Base-by-base conservation (phyloP, 768 basidiomycete species). In the Rhodotorula diobovata region DNA sequence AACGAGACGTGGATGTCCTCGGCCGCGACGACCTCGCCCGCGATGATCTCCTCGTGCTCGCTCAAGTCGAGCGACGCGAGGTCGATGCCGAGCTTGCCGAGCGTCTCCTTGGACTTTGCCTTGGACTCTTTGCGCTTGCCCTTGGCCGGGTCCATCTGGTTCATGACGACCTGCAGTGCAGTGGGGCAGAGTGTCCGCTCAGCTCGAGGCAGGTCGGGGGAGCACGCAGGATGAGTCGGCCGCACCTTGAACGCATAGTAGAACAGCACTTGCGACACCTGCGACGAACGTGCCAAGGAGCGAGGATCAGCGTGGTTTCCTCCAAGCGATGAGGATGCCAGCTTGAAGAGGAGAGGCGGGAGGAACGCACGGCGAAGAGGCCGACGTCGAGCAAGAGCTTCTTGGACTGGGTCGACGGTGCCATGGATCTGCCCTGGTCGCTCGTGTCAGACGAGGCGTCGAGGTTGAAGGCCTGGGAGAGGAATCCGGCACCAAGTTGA, bases 21-120 rank as follows among this genome's bases (percentile, higher is more conserved):
- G 6, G 92, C 91, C 76, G 91, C 89, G 71, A 98, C 91, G 32
- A 98, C 87, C 77, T 98, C 94, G 50, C 89, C 90, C 9, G 95
- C 91, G 66, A 97, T 92, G 53, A 87, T 88, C 68, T 87, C 90
- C 83, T 99, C 95, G 78, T 98, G 91, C 80, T 97, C 94, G 76
- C 90, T 87, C 64, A 99, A 83, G 75, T 90, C 86, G 10, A 96
- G 82, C 21, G 74, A 71, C 12, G 48, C 30, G 12, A 75, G 61
- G 45, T 75, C 71, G 21, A 81, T 41, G 15, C 80, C 81, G 30
- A 80, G 77, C 56, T 81, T 78, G 1, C 71, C 30, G 56, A 83
- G 76, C 14, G 80, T 74, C 53, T 78, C 71, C 68, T 81, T 78
- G 16, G 79, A 78, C 64, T 82, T 82, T 35, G 73, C 66, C 62